Base-by-base conservation (phyloP, 305 asterid genomes). In the Euphrasia arctica region DNA sequence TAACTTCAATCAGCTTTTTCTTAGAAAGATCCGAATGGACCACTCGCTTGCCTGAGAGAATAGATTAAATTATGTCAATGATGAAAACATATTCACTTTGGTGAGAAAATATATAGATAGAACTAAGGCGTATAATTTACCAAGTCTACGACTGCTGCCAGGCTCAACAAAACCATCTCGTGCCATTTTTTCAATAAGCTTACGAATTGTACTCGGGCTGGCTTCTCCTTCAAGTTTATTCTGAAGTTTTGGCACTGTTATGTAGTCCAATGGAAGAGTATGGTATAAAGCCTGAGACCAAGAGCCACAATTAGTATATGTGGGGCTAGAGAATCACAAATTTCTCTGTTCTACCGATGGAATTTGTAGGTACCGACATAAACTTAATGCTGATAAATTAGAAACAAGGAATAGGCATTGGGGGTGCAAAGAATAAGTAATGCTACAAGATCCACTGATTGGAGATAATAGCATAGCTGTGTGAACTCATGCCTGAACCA, bases 111-210 rank as follows among this genome's bases (percentile, higher is more conserved):
- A 58, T 22, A 27, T n/a, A 9, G 63, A 15, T 7, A 36, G 50
- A 41, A 9, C 42, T 36, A 6, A 36, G 9, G 9, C 42, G 1
- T 59, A 50, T 31, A 42, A 4, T 10, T 45, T 12, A 45, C 50
- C 50, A 10, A 45, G 50, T 45, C 50, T 45, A 14, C 50, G 50
- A 12, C 50, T 45, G 50, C 50, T 45, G 14, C 50, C 50, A 45
- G n/a, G 50, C 50, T 45, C 50, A 45, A 45, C 50, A 9, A 45
- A 45, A 63, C 98, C 98, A 61, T 93, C 98, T 65, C 68, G 83
- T 62, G 84, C 70, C 98, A 90, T 93, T 76, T 73, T 90, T 78
- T 87, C 95, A n/a, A 93, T 82, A 70, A 93, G 85, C 82, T 83
- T 93, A 48, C 91, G 85, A 57, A 82, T 91, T 32, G 76, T 78